Evolutionary conservation across 148 eudicot species (phyloP).

Genomic region (Beta vulgaris): DNA sequence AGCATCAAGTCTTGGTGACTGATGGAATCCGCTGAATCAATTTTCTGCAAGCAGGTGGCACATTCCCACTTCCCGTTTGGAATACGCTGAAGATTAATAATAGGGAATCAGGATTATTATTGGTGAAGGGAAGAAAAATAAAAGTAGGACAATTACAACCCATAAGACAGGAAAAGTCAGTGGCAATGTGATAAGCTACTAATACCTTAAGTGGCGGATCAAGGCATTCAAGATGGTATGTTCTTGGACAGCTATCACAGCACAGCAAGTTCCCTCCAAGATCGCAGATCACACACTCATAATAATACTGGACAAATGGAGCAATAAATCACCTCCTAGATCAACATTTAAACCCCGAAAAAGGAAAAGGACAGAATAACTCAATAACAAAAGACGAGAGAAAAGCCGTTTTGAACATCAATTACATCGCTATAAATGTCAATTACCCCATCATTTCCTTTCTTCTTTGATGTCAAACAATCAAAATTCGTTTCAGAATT

Average conservation of each 20-base stretch:
- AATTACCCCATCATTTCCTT: constrained; percentile 82
- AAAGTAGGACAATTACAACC: not conserved
- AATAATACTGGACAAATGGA: constrained; percentile 62
- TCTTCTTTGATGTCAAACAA: constrained; percentile 49
- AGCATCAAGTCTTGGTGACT: constrained; percentile 37
- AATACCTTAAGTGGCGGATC: constrained; percentile 92
- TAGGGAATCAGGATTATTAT: not conserved
- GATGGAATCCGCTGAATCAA: constrained; percentile 33
- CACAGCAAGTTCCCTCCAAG: constrained; percentile 91
- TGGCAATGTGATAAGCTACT: constrained; percentile 13
- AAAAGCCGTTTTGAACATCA: not conserved
- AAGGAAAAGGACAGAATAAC: not conserved
- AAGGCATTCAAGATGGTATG: constrained; percentile 89
- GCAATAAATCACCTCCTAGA: constrained; percentile 25
- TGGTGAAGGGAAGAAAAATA: constrained; percentile 4
- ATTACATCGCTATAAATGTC: constrained; percentile 15
- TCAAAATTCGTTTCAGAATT: constrained; percentile 37
- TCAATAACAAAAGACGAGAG: not conserved
- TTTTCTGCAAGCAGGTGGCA: constrained; percentile 50
- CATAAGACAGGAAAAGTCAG: not conserved
- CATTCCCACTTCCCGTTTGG: constrained; percentile 94
- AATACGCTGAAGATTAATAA: constrained; percentile 47
- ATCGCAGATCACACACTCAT: constrained; percentile 86
- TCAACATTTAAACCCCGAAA: constrained; percentile 4
- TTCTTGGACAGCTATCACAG: constrained; percentile 87